A percentile compares a stretch with the other conserved stretches of the same genome.
phyloP scores from a whole-genome alignment of 257 asterid species.

The Salvia hispanica region DNA sequence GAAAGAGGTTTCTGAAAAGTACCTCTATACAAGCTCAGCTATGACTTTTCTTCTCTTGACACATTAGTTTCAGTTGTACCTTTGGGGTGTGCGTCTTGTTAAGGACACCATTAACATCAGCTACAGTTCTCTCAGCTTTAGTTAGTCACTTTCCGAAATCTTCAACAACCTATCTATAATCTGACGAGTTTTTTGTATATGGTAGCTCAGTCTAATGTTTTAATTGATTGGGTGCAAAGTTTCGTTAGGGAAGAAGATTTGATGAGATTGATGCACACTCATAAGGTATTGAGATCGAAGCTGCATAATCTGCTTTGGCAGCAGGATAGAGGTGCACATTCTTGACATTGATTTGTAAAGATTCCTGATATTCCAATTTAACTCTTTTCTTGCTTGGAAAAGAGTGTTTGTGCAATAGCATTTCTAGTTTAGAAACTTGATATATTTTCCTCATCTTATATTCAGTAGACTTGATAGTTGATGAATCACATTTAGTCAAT shows the following conservation, averaged over 20 bases:
- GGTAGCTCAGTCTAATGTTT: constrained; percentile 82
- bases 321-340: constrained; percentile 40
- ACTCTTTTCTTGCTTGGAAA: too few relatives aligned
- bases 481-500: too few relatives aligned
- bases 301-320: constrained; percentile 62
- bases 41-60: constrained; percentile 85
- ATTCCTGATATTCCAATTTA: too few relatives aligned
- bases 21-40: constrained; percentile 67
- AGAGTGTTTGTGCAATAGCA: too few relatives aligned
- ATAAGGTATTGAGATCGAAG: constrained; percentile 49
- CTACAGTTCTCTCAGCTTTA: constrained; percentile 79
- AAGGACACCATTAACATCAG: constrained; percentile 69
- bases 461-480: too few relatives aligned
- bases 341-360: too few relatives aligned
- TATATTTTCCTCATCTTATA: too few relatives aligned
- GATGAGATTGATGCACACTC: constrained; percentile 38
- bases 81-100: constrained; percentile 62
- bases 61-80: constrained; percentile 75
- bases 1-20: constrained; percentile 62
- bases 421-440: too few relatives aligned
- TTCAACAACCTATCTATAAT: constrained; percentile 88
- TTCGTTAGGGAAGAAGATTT: constrained; percentile 60
- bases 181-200: constrained; percentile 83
- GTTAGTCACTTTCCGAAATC: constrained; percentile 71
- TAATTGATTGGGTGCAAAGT: constrained; percentile 57